phyloP scores from a whole-genome alignment of 805 yeast species.

The Lipomyces kockii region DNA sequence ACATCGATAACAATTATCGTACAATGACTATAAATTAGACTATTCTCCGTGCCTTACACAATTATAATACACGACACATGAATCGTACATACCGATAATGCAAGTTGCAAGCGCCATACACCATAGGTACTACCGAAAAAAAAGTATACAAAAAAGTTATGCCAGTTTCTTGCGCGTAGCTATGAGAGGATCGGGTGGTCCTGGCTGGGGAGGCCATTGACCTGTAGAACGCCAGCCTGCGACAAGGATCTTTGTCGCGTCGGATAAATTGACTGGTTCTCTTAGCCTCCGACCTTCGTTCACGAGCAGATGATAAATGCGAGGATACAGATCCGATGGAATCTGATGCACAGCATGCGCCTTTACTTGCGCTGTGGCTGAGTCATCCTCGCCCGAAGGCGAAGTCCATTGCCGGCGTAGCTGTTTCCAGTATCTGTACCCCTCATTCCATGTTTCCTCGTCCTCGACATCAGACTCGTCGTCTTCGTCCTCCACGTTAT shows the following conservation, averaged over 20 bases:
- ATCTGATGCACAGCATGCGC: conserved; percentile 40
- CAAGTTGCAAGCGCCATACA: neutral
- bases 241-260: conserved; percentile 70
- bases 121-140: neutral
- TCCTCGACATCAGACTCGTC: conserved; percentile 43
- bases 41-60: neutral
- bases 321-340: conserved; percentile 45
- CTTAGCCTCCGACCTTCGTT: conserved; percentile 70
- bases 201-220: conserved; percentile 56
- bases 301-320: conserved; percentile 69
- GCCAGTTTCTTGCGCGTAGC: conserved; percentile 15
- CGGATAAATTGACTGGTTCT: conserved; percentile 72
- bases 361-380: conserved; percentile 35
- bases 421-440: conserved; percentile 68
- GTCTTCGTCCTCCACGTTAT: conserved; percentile 33
- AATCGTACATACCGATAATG: neutral
- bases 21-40: neutral
- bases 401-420: conserved; percentile 70
- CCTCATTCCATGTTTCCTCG: conserved; percentile 55
- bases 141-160: neutral
- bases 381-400: conserved; percentile 18
- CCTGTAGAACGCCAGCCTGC: conserved; percentile 85
- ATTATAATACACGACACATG: neutral
- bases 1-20: neutral
- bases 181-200: conserved; percentile 30